Evolutionary conservation across 495 filamentous ascomycete genomes (phyloP), one percentile per base, ranked within the genome.

Genomic region (Coniosporium apollinis): DNA sequence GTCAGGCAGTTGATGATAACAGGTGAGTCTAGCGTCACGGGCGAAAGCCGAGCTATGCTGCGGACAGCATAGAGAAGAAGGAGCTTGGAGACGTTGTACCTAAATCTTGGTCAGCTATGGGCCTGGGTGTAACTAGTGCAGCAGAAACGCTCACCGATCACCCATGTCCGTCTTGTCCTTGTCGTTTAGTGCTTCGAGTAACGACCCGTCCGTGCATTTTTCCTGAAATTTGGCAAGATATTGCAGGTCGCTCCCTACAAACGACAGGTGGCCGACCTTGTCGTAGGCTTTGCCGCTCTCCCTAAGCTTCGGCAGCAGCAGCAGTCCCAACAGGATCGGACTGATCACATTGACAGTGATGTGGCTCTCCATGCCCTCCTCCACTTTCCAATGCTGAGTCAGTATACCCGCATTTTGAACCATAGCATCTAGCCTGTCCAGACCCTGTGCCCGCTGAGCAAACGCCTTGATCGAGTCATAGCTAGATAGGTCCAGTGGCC

Each of bases 311-410:
- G 70, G 71, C 1, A 79, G 55, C 15, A 79, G 46, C 0, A 74
- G 49, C 13, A 72, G 19, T 0, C 59, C 69, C 19, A 79, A 50
- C 2, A 79, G 45, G 7, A 61, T 55, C 0, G 70, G 75, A 3
- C 66, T 68, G 3, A 79, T 51, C 0, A 65, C 59, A 41, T 79
- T 76, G 33, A 77, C 66, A 44, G 74, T 67, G 8, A 77, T 13
- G 0, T 54, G 57, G 34, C 62, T 51, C 39, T 80, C 75, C 56
- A 59, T 69, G 2, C 63, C 67, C 3, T 36, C 21, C 3, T 29
- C 22, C 19, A 25, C 9, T 19, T 31, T 13, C 38, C 20, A 48
- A 3, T 31, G 9, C 3, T 15, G 9, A 5, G 22, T 13, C 5
- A 29, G 8, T 8, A 47, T 31, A 10, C 47, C 45, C 14, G 47